Percentiles rank a stretch among this genome's conserved stretches.
Conservation (phyloP, 495 filamentous ascomycete species). For the Glonium stellatum region DNA sequence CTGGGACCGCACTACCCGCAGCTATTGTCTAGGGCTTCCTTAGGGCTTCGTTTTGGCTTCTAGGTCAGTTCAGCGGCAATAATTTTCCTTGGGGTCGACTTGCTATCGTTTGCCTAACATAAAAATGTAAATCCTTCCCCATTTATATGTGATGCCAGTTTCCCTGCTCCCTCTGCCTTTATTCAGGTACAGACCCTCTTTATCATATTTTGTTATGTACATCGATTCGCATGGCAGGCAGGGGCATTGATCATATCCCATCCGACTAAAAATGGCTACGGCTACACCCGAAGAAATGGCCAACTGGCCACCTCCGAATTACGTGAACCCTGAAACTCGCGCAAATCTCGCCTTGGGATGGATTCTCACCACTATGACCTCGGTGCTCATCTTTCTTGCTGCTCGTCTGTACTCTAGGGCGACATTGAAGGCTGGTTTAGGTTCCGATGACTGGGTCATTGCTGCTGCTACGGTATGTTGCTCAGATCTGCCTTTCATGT, state of each 20-base stretch:
- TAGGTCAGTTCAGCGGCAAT: no score
- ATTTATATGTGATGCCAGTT: no score
- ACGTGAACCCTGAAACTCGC: slow-evolving; percentile 11
- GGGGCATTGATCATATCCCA: neutral
- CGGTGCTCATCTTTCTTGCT: slow-evolving; percentile 14
- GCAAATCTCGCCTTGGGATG: slow-evolving; percentile 10
- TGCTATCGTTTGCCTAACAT: no score
- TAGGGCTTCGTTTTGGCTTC: no score
- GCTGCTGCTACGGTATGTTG: slow-evolving; percentile 11
- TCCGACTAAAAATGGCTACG: slow-evolving; percentile 4
- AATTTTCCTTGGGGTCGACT: no score
- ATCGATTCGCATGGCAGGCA: neutral
- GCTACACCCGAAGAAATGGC: slow-evolving; percentile 21
- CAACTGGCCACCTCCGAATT: slow-evolving; percentile 15
- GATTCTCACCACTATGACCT: slow-evolving; percentile 5
- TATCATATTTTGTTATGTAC: neutral
- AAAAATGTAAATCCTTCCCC: no score
- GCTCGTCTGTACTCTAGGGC: slow-evolving; percentile 19
- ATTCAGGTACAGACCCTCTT: no score
- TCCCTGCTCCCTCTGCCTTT: no score
- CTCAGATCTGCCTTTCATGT: neutral
- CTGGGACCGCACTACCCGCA: no score
- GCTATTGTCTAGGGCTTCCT: no score
- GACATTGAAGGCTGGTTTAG: slow-evolving; percentile 9
- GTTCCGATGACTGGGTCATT: slow-evolving; percentile 20